Conservation (phyloP, 768 basidiomycete species). For the Ramaria rubella region DNA sequence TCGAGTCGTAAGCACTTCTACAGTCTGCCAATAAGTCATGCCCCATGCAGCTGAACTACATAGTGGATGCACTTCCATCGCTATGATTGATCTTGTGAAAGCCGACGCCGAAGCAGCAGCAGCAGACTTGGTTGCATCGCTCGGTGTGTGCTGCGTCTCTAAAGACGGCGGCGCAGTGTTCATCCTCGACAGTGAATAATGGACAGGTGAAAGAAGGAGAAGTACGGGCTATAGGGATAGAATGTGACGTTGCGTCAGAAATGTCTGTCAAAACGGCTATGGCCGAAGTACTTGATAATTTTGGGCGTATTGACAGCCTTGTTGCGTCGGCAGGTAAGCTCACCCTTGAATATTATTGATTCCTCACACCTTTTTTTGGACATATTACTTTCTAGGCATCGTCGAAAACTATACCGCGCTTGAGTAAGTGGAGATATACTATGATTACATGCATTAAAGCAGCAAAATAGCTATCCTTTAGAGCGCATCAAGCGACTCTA, state of each 20-base stretch:
- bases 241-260: slow-evolving; percentile 87
- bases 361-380: slow-evolving; percentile 16
- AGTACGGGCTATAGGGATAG: slow-evolving; percentile 65
- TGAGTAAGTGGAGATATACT: slow-evolving; percentile 45
- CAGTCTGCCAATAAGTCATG: slow-evolving; percentile 10
- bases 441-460: neutral
- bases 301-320: slow-evolving; percentile 71
- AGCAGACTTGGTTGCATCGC: slow-evolving; percentile 55
- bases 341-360: neutral
- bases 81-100: slow-evolving; percentile 74
- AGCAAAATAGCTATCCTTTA: slow-evolving; percentile 62
- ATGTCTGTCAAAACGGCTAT: slow-evolving; percentile 69
- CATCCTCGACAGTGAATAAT: slow-evolving; percentile 37
- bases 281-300: slow-evolving; percentile 51
- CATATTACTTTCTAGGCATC: slow-evolving; percentile 46
- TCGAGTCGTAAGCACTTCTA: slow-evolving; percentile 82
- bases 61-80: slow-evolving; percentile 77
- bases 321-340: slow-evolving; percentile 80
- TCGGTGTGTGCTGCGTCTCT: slow-evolving; percentile 29
- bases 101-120: slow-evolving; percentile 63
- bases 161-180: slow-evolving; percentile 16
- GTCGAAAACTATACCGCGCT: slow-evolving; percentile 85
- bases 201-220: slow-evolving; percentile 49
- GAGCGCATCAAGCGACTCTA: slow-evolving; percentile 78
- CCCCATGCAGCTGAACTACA: neutral